Evolutionary conservation across 352 stramenopile species (phyloP), one percentile per base, ranked within the genome.

Genomic region (Phytopythium montanum): DNA sequence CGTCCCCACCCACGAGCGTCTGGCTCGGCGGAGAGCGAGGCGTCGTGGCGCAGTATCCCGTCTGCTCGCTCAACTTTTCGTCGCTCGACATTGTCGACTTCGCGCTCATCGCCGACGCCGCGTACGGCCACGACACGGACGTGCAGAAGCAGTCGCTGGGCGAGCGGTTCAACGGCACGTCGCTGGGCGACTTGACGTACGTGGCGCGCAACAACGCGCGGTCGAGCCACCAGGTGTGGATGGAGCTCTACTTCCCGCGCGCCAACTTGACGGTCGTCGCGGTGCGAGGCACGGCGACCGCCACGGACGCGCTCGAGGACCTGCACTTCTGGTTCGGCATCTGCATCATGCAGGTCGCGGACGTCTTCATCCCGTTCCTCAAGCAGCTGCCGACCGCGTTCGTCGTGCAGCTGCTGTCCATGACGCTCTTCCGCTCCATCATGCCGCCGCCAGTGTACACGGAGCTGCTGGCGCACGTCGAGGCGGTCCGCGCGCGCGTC

Each of bases 301-400:
- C 79, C 16, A 87, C 84, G 0, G 87, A 95, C 49, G 87, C 83
- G 25, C 82, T 95, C 33, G 85, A 95, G 50, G 87, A 95, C 53
- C 68, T 95, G 21, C 85, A 95, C 65, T 95, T 78, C 59, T 94
- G 87, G 85, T 94, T 95, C 48, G 87, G 85, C 21, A 85, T 95
- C 51, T 88, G 70, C 51, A 83, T 94, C 69, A 95, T 95, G 87
- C 85, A 94, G 60, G 79, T 80, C 6, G 83, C 81, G 3, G 90
- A 94, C 70, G 78, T 91, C 49, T 94, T 94, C 54, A 66, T 95
- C 25, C 85, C 82, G 48, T 94, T 95, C 65, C 66, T 95, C 41
- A 95, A 92, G 63, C 85, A 95, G 50, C 70, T 94, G 21, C 87
- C 87, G 13, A 77, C 60, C 25, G 39, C 69, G 45, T 94, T 94